Evolutionary conservation across 192 early-diverging fungal genomes (phyloP).

Genomic region (Gonapodya prolifera): DNA sequence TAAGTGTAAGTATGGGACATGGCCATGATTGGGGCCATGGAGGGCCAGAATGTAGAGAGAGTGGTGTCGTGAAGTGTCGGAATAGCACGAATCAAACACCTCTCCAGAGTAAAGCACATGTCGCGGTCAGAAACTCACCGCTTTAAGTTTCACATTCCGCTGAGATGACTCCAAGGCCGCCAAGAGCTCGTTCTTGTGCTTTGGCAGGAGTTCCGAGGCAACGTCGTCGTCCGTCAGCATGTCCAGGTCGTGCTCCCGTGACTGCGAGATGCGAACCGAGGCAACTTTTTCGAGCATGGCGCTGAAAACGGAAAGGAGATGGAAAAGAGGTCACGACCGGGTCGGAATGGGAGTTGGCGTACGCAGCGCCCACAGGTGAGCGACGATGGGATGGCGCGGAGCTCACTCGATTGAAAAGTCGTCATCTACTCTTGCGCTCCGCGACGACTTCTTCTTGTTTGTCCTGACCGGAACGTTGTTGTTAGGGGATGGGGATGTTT

Average conservation of each 20-base stretch:
- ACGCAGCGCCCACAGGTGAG: background rate
- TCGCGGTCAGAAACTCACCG: background rate
- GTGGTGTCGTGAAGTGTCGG: background rate
- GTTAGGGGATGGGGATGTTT: background rate
- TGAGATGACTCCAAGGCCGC: background rate
- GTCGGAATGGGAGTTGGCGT: background rate
- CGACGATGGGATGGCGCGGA: background rate
- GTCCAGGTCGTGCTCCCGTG: background rate
- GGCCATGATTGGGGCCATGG: no score
- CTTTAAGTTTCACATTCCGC: background rate
- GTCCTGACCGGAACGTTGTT: background rate
- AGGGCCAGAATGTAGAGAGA: no score
- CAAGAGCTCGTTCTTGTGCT: background rate
- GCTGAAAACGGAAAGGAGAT: background rate
- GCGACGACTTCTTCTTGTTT: background rate
- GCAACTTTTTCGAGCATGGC: background rate
- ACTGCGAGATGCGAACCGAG: background rate
- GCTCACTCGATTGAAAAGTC: background rate
- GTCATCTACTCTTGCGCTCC: background rate
- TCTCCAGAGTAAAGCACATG: no score
- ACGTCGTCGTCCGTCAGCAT: background rate
- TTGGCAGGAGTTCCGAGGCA: background rate
- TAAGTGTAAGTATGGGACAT: no score
- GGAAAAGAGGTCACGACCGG: background rate
- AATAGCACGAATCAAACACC: no score